Conservation (phyloP, 2,329 filamentous ascomycete species). For the Arthrobotrys conoides region DNA sequence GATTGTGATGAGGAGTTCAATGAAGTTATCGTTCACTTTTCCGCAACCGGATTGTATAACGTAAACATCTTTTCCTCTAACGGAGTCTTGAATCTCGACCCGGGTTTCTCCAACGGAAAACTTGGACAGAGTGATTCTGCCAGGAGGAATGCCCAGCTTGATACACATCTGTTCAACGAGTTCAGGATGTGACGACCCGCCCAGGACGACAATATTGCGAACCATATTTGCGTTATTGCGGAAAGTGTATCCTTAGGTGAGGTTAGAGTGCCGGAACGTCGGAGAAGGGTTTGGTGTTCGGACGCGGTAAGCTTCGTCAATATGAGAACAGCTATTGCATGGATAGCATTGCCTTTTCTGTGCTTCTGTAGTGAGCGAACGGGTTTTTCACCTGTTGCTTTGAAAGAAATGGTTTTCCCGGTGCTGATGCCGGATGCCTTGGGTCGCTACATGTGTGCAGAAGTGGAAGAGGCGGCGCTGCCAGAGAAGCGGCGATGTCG, state of each 20-base stretch:
- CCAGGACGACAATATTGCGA: constrained; percentile 80
- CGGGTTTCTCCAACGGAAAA: constrained; percentile 96
- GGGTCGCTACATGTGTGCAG: constrained; percentile 44
- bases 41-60: constrained; percentile 95
- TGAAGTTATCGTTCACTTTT: constrained; percentile 93
- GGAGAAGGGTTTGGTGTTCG: neutral
- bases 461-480: neutral
- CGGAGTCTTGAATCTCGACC: constrained; percentile 95
- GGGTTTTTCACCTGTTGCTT: neutral
- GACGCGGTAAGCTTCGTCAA: neutral
- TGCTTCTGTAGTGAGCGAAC: neutral
- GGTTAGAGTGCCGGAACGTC: neutral
- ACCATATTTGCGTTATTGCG: constrained; percentile 61
- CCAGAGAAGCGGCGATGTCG: constrained; percentile 14
- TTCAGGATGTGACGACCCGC: constrained; percentile 91
- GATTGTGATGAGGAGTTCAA: constrained; percentile 97
- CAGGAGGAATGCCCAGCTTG: constrained; percentile 86
- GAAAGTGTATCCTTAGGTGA: neutral
- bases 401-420: constrained; percentile 14
- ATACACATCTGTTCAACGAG: constrained; percentile 89
- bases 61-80: constrained; percentile 98
- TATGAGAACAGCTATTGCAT: neutral
- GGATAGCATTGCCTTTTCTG: constrained; percentile 6
- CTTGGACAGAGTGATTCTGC: constrained; percentile 86
- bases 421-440: constrained; percentile 43